phyloP scores from a whole-genome alignment of 371 early-diverging fungal species.

The Amoeboaphelidium occidentale region DNA sequence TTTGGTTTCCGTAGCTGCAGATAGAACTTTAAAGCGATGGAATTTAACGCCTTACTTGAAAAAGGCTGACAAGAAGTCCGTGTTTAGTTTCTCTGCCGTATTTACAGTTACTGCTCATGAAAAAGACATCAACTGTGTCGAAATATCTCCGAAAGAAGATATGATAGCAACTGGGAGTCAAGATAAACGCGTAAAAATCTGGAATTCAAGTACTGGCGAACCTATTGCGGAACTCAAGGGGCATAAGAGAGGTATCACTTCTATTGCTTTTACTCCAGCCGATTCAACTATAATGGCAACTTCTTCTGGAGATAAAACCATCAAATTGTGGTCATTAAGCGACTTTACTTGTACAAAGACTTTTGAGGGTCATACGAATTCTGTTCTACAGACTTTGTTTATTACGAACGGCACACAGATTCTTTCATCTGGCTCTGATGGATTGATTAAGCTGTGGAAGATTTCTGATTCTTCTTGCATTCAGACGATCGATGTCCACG shows the following conservation, averaged over 20 bases:
- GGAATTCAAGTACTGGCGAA: conserved; percentile 62
- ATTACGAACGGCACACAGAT: conserved; percentile 66
- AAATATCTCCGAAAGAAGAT: conserved; percentile 72
- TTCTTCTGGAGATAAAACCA: conserved; percentile 72
- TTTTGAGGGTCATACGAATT: conserved; percentile 86
- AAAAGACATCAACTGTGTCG: conserved; percentile 86
- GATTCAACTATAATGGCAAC: conserved; percentile 65
- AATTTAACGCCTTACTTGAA: conserved; percentile 13
- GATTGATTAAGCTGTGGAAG: conserved; percentile 81
- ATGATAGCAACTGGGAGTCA: conserved; percentile 87
- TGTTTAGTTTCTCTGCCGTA: conserved; percentile 22
- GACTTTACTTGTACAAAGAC: conserved; percentile 75
- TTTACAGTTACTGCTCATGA: conserved; percentile 89
- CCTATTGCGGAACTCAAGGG: conserved; percentile 63
- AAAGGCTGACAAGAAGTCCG: not conserved
- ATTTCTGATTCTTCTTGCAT: conserved; percentile 70
- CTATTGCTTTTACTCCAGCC: conserved; percentile 36
- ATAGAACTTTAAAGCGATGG: conserved; percentile 86
- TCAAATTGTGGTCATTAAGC: conserved; percentile 71
- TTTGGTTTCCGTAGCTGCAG: conserved; percentile 64
- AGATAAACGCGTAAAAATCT: conserved; percentile 87
- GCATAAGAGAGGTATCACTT: conserved; percentile 54
- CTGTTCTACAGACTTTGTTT: conserved; percentile 60
- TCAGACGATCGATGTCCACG: conserved; percentile 67
- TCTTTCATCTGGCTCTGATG: conserved; percentile 65